These are phyloP conservation scores for Colletotrichum eleusines DNA, from an alignment of 2,329 filamentous ascomycete species.

Conservation along the genomic window DNA sequence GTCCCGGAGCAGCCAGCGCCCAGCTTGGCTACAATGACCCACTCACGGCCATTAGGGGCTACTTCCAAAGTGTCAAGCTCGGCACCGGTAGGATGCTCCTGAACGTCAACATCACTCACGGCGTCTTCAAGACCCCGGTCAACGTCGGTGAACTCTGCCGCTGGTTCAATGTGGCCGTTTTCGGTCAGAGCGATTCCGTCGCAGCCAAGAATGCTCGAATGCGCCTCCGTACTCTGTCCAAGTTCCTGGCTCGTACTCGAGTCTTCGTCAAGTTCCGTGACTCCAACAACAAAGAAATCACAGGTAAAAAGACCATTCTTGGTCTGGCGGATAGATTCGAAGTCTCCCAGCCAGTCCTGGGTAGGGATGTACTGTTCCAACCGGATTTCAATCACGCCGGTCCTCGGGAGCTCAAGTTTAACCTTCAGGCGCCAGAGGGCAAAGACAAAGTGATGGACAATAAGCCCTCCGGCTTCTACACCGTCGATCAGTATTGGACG, in stretches of 20 bases:
- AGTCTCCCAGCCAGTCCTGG: slow-evolving; percentile 8
- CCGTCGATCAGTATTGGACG: slow-evolving; percentile 59
- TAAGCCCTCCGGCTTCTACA: slow-evolving; percentile 45
- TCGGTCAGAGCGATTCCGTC: slow-evolving; percentile 5
- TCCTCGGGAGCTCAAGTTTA: slow-evolving; percentile 50
- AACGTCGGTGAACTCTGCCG: slow-evolving; percentile 46
- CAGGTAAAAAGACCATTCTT: slow-evolving; percentile 45
- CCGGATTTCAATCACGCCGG: slow-evolving; percentile 39
- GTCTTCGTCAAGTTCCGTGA: slow-evolving; percentile 51
- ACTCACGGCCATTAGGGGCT: slow-evolving; percentile 62
- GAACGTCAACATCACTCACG: slow-evolving; percentile 67
- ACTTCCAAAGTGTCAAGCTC: slow-evolving; percentile 66
- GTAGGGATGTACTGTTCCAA: slow-evolving; percentile 11
- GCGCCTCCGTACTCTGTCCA: slow-evolving; percentile 50
- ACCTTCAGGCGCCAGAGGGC: slow-evolving; percentile 43
- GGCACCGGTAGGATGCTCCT: slow-evolving; percentile 66
- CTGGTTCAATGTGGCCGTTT: slow-evolving; percentile 36
- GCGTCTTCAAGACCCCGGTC: slow-evolving; percentile 61
- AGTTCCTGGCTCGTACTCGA: slow-evolving; percentile 54
- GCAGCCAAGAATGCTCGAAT: background rate
- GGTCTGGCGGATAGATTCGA: slow-evolving; percentile 45
- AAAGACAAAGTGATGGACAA: slow-evolving; percentile 43
- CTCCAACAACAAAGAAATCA: slow-evolving; percentile 40
- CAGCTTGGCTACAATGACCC: slow-evolving; percentile 48
- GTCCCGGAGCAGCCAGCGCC: slow-evolving; percentile 45